These are phyloP conservation scores for Amesomyces nigricolor DNA, from an alignment of 2,329 filamentous ascomycete genomes.

Conservation along the genomic window DNA sequence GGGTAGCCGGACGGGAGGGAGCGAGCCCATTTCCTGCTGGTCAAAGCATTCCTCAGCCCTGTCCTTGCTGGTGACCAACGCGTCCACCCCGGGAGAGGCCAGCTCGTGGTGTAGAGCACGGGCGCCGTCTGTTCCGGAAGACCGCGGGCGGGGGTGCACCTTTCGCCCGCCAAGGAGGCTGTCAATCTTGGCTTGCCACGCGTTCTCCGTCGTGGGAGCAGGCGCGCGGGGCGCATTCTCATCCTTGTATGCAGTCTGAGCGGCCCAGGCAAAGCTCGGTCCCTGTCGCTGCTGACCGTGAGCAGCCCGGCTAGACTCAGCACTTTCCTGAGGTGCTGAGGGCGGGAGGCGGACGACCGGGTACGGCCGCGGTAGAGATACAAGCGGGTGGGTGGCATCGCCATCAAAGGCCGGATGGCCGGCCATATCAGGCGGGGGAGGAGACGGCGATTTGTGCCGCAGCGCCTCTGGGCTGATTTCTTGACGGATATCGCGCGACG, in stretches of 20 bases:
- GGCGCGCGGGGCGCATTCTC: slow-evolving; percentile 5
- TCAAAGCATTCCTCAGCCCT: slow-evolving; percentile 78
- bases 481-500: slow-evolving; percentile 38
- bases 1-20: slow-evolving; percentile 67
- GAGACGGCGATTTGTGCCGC: slow-evolving; percentile 56
- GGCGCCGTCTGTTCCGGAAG: slow-evolving; percentile 48
- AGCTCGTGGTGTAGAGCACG: slow-evolving; percentile 38
- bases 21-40: slow-evolving; percentile 71
- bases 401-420: slow-evolving; percentile 69
- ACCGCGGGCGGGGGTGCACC: slow-evolving; percentile 47
- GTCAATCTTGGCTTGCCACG: slow-evolving; percentile 77
- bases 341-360: slow-evolving; percentile 81
- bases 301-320: neutral
- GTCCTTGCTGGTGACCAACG: slow-evolving; percentile 53
- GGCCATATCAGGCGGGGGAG: slow-evolving; percentile 64
- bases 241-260: slow-evolving; percentile 23
- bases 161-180: slow-evolving; percentile 67
- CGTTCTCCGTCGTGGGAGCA: slow-evolving; percentile 14
- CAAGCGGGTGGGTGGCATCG: slow-evolving; percentile 58
- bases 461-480: slow-evolving; percentile 31
- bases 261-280: slow-evolving; percentile 23
- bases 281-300: slow-evolving; percentile 10
- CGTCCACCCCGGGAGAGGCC: slow-evolving; percentile 41
- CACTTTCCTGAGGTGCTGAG: slow-evolving; percentile 34
- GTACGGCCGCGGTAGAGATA: slow-evolving; percentile 62